Conservation (phyloP, 164 flowering plant species). For the Vitis cinerea region DNA sequence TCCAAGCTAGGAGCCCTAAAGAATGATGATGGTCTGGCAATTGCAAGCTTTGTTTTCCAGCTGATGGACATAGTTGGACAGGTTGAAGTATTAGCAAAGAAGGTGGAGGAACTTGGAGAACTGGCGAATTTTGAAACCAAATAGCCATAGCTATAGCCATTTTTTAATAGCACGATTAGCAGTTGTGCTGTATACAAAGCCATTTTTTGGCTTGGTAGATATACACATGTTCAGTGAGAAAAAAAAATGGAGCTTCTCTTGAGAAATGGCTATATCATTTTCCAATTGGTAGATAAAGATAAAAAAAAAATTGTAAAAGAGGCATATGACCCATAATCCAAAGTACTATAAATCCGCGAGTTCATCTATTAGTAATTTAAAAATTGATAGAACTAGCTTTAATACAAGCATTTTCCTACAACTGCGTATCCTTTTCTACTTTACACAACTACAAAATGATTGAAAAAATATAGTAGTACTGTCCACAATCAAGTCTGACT, state of each 20-base stretch:
- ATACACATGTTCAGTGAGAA: not conserved
- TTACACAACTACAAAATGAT: too few species aligned
- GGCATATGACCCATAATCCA: too few species aligned
- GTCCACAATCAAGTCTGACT: too few species aligned
- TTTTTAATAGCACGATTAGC: too few species aligned
- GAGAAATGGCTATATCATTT: not conserved
- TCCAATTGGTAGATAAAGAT: too few species aligned
- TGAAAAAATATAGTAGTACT: too few species aligned
- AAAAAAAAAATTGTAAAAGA: too few species aligned
- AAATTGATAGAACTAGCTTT: too few species aligned
- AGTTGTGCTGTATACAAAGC: slow-evolving; percentile 1
- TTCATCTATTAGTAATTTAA: too few species aligned
- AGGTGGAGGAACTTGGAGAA: slow-evolving; percentile 63
- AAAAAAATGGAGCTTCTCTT: not conserved
- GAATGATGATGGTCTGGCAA: slow-evolving; percentile 33
- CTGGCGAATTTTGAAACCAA: slow-evolving; percentile 35
- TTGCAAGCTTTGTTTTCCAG: slow-evolving; percentile 39
- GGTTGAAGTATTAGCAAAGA: slow-evolving; percentile 47
- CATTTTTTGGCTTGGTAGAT: slow-evolving; percentile 12
- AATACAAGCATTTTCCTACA: too few species aligned
- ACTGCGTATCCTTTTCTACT: too few species aligned
- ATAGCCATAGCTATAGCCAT: not conserved
- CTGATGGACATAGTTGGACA: slow-evolving; percentile 50
- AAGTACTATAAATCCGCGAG: too few species aligned
- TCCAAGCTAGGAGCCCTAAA: slow-evolving; percentile 13